Base-by-base conservation (phyloP, 768 basidiomycete genomes). In the Pulveroboletus sp. region DNA sequence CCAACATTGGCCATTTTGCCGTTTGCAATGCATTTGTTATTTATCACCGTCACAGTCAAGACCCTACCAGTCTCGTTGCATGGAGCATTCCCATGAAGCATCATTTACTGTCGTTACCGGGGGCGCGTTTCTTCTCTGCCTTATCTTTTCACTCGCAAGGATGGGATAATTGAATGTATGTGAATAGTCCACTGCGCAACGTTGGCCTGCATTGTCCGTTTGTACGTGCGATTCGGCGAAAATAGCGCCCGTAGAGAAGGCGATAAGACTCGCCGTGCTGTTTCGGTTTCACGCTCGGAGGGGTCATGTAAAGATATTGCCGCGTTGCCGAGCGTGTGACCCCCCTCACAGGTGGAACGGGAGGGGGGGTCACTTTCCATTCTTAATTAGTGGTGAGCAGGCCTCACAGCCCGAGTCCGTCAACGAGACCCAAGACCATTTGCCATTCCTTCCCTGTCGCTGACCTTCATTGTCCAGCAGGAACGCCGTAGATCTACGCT, bases 11-110 rank as follows among this genome's bases (percentile, higher is more conserved):
- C 51, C 39, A 46, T 24, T 55, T 59, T 57, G 57, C 64, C 59
- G 38, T 50, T 55, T 57, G 51, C 68, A 63, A 51, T 44, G 63
- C 62, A 67, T 65, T 58, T 69, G 62, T 66, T 69, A 69, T 63
- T 58, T 68, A 68, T 59, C 50, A 45, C 54, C 57, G 41, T 63
- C 57, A 21, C 56, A 67, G 52, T 63, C 52, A 53, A 62, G 57
- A 62, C 36, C 14, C 43, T 56, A 45, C 54, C 49, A 51, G 55
- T 57, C 21, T 52, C 46, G 47, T 63, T 50, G 51, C 63, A 68
- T 66, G 47, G 54, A 64, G 52, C 55, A 68, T 62, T 48, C 61
- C 57, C 52, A 55, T 39, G 57, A 39, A 57, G 57, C 56, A 61
- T 61, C 54, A 39, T 57, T 48, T 51, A 33, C 50, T 41, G 54